Base-by-base conservation (phyloP, 1,284 basidiomycete genomes). In the Fomitopsis palustris region DNA sequence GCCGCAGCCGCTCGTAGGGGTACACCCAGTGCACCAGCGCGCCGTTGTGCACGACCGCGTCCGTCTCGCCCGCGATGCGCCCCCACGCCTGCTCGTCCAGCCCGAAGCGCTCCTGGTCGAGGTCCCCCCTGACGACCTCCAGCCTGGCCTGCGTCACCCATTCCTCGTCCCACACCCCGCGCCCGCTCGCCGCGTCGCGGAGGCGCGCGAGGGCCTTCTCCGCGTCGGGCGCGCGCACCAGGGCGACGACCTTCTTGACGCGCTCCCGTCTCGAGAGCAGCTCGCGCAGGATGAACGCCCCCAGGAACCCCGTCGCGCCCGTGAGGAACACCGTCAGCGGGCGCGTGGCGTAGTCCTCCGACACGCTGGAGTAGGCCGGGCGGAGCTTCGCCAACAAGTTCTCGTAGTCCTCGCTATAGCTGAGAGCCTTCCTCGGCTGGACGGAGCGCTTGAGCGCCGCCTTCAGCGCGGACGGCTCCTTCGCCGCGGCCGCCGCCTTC, bases 21-120 rank as follows among this genome's bases (percentile, higher is more conserved):
- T 98, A 99, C 2, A 99, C 94, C 97, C 97, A 99, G 72, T 99
- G 97, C 16, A 99, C 97, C 72, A 99, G 77, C 23, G 97, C 97
- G 49, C 97, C 97, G 69, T 99, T 99, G 74, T 99, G 97, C 57
- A 99, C 72, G 31, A 99, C 81, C 1, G 87, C 87, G 71, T 98
- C 95, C 0, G 89, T 86, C 71, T 96, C 90, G 31, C 78, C 70
- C 0, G 88, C 84, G 14, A 98, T 70, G 23, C 83, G 77, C 37
- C 79, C 72, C 94, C 95, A 99, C 0, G 77, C 78, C 3, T 74
- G 75, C 35, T 83, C 73, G 33, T 80, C 80, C 61, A 98, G 75
- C 3, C 96, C 97, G 64, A 98, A 92, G 37, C 78, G 77, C 43
- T 88, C 86, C 56, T 85, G 77, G 27, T 88, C 86, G 27, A 99